Percentiles rank a stretch among this genome's conserved stretches.
These are phyloP conservation scores for Phytophthora tubulina DNA, from an alignment of 352 stramenopile genomes.

Conservation along the genomic window DNA sequence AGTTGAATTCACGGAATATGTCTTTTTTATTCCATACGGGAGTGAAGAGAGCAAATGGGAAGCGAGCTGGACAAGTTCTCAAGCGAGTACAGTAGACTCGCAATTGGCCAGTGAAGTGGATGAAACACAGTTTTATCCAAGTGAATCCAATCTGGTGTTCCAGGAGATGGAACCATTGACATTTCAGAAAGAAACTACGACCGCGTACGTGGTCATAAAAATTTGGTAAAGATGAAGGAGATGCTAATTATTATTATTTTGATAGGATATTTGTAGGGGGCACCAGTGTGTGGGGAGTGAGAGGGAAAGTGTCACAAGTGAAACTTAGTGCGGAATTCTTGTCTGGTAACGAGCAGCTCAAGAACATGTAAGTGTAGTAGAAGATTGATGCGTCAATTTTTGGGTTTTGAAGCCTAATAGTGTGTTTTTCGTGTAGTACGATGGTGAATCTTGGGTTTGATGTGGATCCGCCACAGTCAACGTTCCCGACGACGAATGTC, in stretches of 20 bases:
- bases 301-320: slow-evolving; percentile 56
- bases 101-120: slow-evolving; percentile 30
- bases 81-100: slow-evolving; percentile 33
- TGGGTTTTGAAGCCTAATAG: neutral
- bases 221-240: neutral
- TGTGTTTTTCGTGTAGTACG: slow-evolving; percentile 38
- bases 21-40: slow-evolving; percentile 69
- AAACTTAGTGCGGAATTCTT: slow-evolving; percentile 48
- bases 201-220: slow-evolving; percentile 33
- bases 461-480: slow-evolving; percentile 48
- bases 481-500: slow-evolving; percentile 58
- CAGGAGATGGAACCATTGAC: slow-evolving; percentile 43
- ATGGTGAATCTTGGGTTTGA: slow-evolving; percentile 67
- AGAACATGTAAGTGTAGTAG: slow-evolving; percentile 48
- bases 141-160: slow-evolving; percentile 50
- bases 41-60: slow-evolving; percentile 54
- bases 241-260: neutral
- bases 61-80: slow-evolving; percentile 51
- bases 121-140: slow-evolving; percentile 42
- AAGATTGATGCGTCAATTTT: neutral
- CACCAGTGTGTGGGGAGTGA: slow-evolving; percentile 50
- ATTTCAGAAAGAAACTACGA: slow-evolving; percentile 42
- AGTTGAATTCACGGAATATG: slow-evolving; percentile 58
- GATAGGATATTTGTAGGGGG: slow-evolving; percentile 61
- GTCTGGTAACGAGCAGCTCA: slow-evolving; percentile 43